Conservation (phyloP, 768 basidiomycete species). For the Lactifluus hygrophoroides region DNA sequence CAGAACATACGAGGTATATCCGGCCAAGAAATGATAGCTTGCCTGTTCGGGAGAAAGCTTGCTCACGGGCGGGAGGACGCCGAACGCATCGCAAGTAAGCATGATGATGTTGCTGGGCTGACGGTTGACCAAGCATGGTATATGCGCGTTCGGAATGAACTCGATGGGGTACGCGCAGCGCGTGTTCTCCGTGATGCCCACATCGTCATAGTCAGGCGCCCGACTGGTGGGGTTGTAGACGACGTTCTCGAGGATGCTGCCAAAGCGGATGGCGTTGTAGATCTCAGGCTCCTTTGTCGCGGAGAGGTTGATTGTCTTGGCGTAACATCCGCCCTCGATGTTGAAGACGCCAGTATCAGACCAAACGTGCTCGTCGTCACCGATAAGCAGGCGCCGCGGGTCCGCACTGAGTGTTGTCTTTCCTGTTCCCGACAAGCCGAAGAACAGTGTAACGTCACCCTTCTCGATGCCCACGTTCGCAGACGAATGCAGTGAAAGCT, state of each 20-base stretch:
- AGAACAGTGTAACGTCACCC: slow-evolving; percentile 95
- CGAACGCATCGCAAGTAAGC: slow-evolving; percentile 97
- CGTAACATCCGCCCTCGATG: slow-evolving; percentile 99
- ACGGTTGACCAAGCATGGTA: slow-evolving; percentile 78
- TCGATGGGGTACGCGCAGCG: slow-evolving; percentile 99
- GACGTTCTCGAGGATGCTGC: slow-evolving; percentile 97
- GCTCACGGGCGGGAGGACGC: slow-evolving; percentile 93
- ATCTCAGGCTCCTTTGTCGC: slow-evolving; percentile 98
- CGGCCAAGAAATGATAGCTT: slow-evolving; percentile 94
- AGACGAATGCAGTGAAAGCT: slow-evolving; percentile 95
- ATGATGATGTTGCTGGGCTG: slow-evolving; percentile 95
- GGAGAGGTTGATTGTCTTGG: slow-evolving; percentile 95
- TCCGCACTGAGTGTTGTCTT: slow-evolving; percentile 99
- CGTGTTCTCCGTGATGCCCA: slow-evolving; percentile 97
- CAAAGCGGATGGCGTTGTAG: slow-evolving; percentile 88
- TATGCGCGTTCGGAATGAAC: slow-evolving; percentile 89
- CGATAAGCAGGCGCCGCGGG: slow-evolving; percentile 86
- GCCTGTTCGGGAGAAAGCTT: slow-evolving; percentile 91
- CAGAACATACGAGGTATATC: slow-evolving; percentile 76
- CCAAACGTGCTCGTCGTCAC: slow-evolving; percentile 99
- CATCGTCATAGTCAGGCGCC: slow-evolving; percentile 88
- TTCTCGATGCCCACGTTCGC: slow-evolving; percentile 90
- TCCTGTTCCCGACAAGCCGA: slow-evolving; percentile 95
- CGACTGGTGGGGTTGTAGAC: slow-evolving; percentile 86
- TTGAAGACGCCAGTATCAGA: slow-evolving; percentile 98